Base-by-base conservation (phyloP, 495 filamentous ascomycete species). In the Daldinia concentrica region DNA sequence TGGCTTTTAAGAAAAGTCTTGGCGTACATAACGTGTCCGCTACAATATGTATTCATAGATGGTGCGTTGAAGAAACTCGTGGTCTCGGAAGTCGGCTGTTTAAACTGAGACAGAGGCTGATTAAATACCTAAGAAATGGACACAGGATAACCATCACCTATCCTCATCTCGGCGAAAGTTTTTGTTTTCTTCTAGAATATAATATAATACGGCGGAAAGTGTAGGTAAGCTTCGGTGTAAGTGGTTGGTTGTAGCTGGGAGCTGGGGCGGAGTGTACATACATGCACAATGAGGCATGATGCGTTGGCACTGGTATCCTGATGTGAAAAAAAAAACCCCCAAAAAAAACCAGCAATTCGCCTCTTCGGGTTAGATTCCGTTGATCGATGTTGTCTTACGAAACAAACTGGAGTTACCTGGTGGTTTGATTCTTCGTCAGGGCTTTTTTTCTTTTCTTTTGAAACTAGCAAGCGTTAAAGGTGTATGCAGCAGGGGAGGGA, bases 251-350 rank as follows among this genome's bases (percentile, higher is more conserved):
- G 27, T 68, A 34, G 43, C 43, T 61, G 45, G 54, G 50, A 32
- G 34, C 54, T 61, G 60, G 54, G 56, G 58, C 39, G 34, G 59
- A 43, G 68, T 36, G 70, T 64, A 71, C 58, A 66, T 74, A 62
- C 50, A 61, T 64, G 68, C 62, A 71, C 72, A 61, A 54, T 60
- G 52, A 71, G 52, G 68, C 72, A 74, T 74, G 67, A 72, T 71
- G 68, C 55, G 69, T 51, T 72, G 66, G 73, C 68, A 69, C 39
- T 52, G 51, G 59, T 61, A 56, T 67, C 68, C 45, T 62, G 64
- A 69, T 72, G 73, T 48, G 69, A 68, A 30, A 69, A 65, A 75
- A 73, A 66, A 74, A n/a, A n/a, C n/a, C n/a, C n/a, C n/a, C n/a
- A n/a, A 68, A 30, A 69, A 65, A 75, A 73, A 66, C 72, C 54